phyloP scores from a whole-genome alignment of 2,329 filamentous ascomycete genomes.

The Arthrobotrys pseudoclavata region DNA sequence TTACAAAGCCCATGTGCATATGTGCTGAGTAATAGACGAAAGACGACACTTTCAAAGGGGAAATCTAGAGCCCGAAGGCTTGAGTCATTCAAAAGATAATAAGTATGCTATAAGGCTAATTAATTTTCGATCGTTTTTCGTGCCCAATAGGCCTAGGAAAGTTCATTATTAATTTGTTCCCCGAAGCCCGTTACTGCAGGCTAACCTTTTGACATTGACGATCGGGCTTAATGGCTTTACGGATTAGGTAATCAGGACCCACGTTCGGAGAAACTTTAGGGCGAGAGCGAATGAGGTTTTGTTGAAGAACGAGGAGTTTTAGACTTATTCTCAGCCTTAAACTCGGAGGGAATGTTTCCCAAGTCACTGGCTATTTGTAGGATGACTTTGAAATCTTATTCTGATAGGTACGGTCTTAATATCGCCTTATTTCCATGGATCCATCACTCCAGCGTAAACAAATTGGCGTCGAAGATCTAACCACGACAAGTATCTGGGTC shows the following conservation, averaged over 20 bases:
- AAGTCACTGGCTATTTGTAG: background rate
- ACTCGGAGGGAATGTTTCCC: background rate
- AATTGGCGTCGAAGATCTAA: background rate
- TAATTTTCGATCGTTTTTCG: background rate
- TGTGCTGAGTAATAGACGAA: constrained; percentile 41
- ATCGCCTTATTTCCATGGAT: constrained; percentile 1
- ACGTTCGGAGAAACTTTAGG: constrained; percentile 50
- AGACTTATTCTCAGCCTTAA: constrained; percentile 19
- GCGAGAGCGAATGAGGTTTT: constrained; percentile 29
- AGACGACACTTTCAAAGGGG: constrained; percentile 11
- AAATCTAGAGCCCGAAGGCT: constrained; percentile 22
- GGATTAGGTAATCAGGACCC: constrained; percentile 40
- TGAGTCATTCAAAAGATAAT: constrained; percentile 29
- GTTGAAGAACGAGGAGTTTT: background rate
- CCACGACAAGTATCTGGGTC: background rate
- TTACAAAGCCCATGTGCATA: constrained; percentile 33
- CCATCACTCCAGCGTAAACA: no score
- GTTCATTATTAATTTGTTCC: background rate
- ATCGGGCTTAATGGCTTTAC: constrained; percentile 27
- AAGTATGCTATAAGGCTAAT: background rate
- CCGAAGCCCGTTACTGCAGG: constrained; percentile 28
- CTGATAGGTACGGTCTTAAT: constrained; percentile 14
- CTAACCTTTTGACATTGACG: background rate
- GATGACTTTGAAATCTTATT: constrained; percentile 12
- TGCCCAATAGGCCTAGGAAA: constrained; percentile 40